Conservation (phyloP, 371 early-diverging fungal genomes). For the Mortierella sp. region DNA sequence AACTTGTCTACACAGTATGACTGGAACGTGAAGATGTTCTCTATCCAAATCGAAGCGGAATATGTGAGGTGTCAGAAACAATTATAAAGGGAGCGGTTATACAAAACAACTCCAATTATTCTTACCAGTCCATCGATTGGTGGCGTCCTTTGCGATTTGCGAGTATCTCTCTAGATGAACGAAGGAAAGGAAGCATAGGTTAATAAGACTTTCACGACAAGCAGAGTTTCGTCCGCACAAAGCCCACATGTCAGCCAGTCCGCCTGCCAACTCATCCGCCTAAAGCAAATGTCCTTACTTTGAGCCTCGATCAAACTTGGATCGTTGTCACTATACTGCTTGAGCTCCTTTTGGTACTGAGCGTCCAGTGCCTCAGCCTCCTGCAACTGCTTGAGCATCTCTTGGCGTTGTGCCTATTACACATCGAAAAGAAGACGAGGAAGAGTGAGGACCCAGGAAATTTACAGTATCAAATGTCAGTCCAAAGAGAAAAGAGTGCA, state of each 20-base stretch:
- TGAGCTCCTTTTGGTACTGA: constrained; percentile 65
- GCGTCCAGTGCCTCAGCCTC: constrained; percentile 59
- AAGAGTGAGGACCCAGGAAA: neutral
- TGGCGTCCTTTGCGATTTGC: constrained; percentile 76
- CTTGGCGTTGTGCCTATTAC: constrained; percentile 67
- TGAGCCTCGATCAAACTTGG: constrained; percentile 79
- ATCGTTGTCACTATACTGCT: constrained; percentile 82
- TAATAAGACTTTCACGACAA: neutral
- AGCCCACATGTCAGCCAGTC: neutral
- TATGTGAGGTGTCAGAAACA: neutral
- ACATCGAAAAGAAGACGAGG: neutral
- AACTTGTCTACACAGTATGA: constrained; percentile 87
- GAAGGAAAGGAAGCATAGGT: neutral
- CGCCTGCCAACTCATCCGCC: neutral
- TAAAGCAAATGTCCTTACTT: constrained; percentile 54
- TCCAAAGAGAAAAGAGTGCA: neutral
- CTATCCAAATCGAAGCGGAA: constrained; percentile 55
- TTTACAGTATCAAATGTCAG: neutral
- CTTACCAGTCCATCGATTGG: constrained; percentile 91
- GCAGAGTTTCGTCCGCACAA: constrained; percentile 2
- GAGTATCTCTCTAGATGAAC: constrained; percentile 67
- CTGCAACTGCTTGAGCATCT: constrained; percentile 62
- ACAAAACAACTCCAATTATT: neutral
- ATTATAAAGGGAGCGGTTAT: neutral
- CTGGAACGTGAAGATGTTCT: constrained; percentile 92